These are phyloP conservation scores for Carpinus viminea DNA, from an alignment of 306 rosid species.

Conservation along the genomic window DNA sequence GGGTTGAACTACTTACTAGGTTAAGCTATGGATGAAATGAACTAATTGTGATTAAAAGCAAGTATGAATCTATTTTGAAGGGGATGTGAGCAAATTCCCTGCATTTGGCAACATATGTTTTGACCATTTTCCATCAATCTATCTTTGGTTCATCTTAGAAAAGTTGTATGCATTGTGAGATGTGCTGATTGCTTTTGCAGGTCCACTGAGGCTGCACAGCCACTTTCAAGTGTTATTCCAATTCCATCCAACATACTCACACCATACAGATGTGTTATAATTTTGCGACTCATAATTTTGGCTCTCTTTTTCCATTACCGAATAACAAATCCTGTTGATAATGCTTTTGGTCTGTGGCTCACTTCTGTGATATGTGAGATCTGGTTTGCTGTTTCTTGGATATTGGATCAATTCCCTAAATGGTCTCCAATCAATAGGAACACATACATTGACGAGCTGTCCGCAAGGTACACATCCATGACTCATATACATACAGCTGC, in stretches of 20 bases:
- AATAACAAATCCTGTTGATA: constrained; percentile 87
- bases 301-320: constrained; percentile 94
- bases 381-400: constrained; percentile 99
- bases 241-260: constrained; percentile 58
- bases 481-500: background rate
- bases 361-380: constrained; percentile 95
- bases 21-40: background rate
- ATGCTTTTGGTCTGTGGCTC: constrained; percentile 95
- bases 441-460: constrained; percentile 61
- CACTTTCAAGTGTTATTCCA: constrained; percentile 67
- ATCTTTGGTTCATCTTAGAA: background rate
- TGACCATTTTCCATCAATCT: background rate
- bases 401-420: constrained; percentile 96
- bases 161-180: background rate
- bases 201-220: constrained; percentile 55
- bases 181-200: constrained; percentile 46
- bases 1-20: background rate
- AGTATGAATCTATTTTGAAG: background rate
- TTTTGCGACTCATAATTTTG: constrained; percentile 66
- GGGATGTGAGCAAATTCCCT: background rate
- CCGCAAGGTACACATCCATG: constrained; percentile 68
- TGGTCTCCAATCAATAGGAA: constrained; percentile 86
- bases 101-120: background rate
- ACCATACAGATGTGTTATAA: constrained; percentile 73
- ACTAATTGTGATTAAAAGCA: background rate